A percentile compares a stretch with the other conserved stretches of the same genome.
Conservation (phyloP, 2,329 filamentous ascomycete genomes). For the Aspergillus bombycis region DNA sequence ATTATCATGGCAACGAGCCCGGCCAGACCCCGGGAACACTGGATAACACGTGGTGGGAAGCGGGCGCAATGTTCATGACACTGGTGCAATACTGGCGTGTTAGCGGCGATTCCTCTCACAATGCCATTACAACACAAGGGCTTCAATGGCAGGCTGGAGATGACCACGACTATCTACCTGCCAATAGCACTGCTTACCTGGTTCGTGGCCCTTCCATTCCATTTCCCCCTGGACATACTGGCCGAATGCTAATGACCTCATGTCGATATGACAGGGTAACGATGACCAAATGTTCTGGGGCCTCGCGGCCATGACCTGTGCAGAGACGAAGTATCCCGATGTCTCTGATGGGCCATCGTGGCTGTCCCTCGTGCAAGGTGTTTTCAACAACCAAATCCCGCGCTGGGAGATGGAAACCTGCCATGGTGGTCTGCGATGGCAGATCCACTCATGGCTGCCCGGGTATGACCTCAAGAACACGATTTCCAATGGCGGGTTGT, state of each 20-base stretch:
- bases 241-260: background rate
- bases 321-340: slow-evolving; percentile 73
- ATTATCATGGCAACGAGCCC: slow-evolving; percentile 52
- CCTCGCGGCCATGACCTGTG: slow-evolving; percentile 73
- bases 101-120: slow-evolving; percentile 71
- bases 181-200: slow-evolving; percentile 44
- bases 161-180: slow-evolving; percentile 74
- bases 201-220: background rate
- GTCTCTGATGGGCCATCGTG: slow-evolving; percentile 69
- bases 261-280: slow-evolving; percentile 33
- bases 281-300: slow-evolving; percentile 74
- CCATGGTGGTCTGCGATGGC: slow-evolving; percentile 63
- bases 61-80: slow-evolving; percentile 66
- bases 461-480: slow-evolving; percentile 21
- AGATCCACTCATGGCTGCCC: slow-evolving; percentile 17
- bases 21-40: slow-evolving; percentile 51
- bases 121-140: slow-evolving; percentile 66
- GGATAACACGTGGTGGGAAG: slow-evolving; percentile 64
- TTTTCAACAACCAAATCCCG: slow-evolving; percentile 73
- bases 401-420: slow-evolving; percentile 71
- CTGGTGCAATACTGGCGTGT: slow-evolving; percentile 83
- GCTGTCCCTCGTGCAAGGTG: slow-evolving; percentile 72
- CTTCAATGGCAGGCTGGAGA: slow-evolving; percentile 73
- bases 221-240: background rate
- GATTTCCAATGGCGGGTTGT: slow-evolving; percentile 20